A percentile compares a stretch with the other conserved stretches of the same genome.
These are phyloP conservation scores for Odonthalia washingtoniensis DNA, from an alignment of 31 red algal genomes.

Conservation along the genomic window DNA sequence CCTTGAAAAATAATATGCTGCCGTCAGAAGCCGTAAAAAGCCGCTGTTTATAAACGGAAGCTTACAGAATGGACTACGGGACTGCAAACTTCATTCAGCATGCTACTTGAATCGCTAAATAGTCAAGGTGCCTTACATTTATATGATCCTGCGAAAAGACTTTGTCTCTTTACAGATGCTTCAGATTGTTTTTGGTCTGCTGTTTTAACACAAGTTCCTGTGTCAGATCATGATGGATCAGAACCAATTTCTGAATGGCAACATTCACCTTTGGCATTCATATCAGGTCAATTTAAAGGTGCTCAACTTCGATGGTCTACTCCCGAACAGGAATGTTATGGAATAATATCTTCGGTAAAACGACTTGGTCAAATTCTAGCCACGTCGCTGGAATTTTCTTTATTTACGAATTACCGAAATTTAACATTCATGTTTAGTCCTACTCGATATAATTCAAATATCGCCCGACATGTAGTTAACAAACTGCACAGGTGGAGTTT, in stretches of 20 bases:
- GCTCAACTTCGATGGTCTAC: conserved; percentile 38
- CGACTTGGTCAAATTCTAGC: conserved; percentile 45
- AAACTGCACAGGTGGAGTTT: conserved; percentile 39
- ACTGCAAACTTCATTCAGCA: not conserved
- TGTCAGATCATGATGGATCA: not conserved
- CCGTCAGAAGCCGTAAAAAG: conserved; percentile 31
- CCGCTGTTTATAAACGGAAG: conserved; percentile 24
- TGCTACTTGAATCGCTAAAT: conserved; percentile 11
- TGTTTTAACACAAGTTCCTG: conserved; percentile 42
- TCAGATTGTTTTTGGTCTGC: conserved; percentile 20
- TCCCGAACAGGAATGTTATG: conserved; percentile 47
- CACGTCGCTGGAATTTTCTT: conserved; percentile 34
- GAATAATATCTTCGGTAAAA: conserved; percentile 26
- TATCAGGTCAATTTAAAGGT: conserved; percentile 30
- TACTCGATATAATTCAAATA: conserved; percentile 30
- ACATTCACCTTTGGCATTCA: conserved; percentile 32
- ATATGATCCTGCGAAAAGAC: conserved; percentile 22
- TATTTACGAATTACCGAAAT: conserved; percentile 58
- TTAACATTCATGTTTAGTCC: too few relatives aligned
- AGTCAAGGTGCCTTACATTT: conserved; percentile 1
- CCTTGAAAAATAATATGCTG: not conserved
- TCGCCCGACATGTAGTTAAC: conserved; percentile 43
- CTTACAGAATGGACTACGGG: conserved; percentile 19
- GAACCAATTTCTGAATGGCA: conserved; percentile 24
- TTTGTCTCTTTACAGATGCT: conserved; percentile 57